Base-by-base conservation (phyloP, 371 early-diverging fungal genomes). In the Chytridium lagenaria region DNA sequence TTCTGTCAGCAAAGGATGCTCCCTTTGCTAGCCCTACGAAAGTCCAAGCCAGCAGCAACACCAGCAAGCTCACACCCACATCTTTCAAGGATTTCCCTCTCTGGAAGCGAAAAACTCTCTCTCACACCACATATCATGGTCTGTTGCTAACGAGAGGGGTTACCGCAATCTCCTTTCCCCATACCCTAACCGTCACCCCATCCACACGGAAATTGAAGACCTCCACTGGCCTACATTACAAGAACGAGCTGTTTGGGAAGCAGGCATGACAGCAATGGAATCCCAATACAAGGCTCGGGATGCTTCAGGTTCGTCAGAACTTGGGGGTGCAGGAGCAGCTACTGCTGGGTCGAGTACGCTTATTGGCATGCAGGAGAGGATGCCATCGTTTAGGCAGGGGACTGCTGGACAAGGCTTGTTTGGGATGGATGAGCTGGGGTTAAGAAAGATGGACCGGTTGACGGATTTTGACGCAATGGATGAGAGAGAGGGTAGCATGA, bases 201-300 rank as follows among this genome's bases (percentile, higher is more conserved):
- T 80, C 59, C 83, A 80, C 69, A 61, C 69, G 26, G 73, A 75
- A 15, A 68, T 80, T 37, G 83, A 82, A 64, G 83, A 82, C 69
- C 59, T 80, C 19, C 79, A 80, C 52, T 78, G 79, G 78, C 82
- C 82, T 1, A 36, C 69, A 2, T 38, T 67, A 23, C 40, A 76
- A 22, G 76, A 76, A 28, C 7, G 50, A 36, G 26, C 10, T 0
- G 10, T 61, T 30, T 68, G 71, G 71, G 67, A 61, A 12, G 3
- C 61, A 10, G 61, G 61, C 7, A 55, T 55, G 55, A n/a, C n/a
- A n/a, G n/a, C n/a, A n/a, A n/a, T n/a, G n/a, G n/a, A n/a, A n/a
- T n/a, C n/a, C n/a, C n/a, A n/a, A n/a, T n/a, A n/a, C n/a, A n/a
- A n/a, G n/a, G n/a, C n/a, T n/a, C n/a, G n/a, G n/a, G n/a, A n/a